Base-by-base conservation (phyloP, 352 stramenopile species). In the Globisporangium perplexum region DNA sequence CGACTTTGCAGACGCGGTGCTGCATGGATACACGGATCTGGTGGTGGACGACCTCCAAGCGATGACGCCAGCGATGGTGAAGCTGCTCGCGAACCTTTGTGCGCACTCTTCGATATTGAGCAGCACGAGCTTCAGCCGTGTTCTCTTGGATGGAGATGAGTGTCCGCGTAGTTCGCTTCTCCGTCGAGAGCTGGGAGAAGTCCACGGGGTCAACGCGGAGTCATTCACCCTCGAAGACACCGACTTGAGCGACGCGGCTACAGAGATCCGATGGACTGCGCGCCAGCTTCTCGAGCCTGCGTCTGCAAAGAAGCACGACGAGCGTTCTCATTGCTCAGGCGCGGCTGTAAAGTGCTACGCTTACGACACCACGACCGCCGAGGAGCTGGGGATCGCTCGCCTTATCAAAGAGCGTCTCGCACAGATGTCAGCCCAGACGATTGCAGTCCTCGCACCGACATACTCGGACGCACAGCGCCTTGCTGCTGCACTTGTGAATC, bases 31-130 rank as follows among this genome's bases (percentile, higher is more conserved):
- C 48, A 88, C 74, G 28, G 76, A 89, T 28, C 57, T 94, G 8
- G 66, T 91, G 23, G 59, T 91, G 23, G 82, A 92, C 38, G 77
- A 92, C 39, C 45, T 90, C 0, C 67, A 92, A 30, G 70, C 60
- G 30, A 69, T 91, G 66, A 88, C 72, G 18, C 79, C 82, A 1
- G 77, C 79, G 4, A 90, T 88, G 74, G 60, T 79, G 18, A 64
- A 63, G 26, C 53, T 90, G 5, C 44, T 87, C 14, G 71, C 55
- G 2, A 62, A 70, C 36, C 50, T 79, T 23, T 83, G 62, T 30
- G 65, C 47, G 1, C 69, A 81, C 15, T 55, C 60, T 1, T 63
- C 46, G 39, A 70, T 91, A 36, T 49, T 65, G 36, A 86, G 74
- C 7, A 87, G 68, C 53, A 61, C 73, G 28, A 88, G 63, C 47